Conservation (phyloP, 805 yeast genomes). For the Saturnispora halmiae region DNA sequence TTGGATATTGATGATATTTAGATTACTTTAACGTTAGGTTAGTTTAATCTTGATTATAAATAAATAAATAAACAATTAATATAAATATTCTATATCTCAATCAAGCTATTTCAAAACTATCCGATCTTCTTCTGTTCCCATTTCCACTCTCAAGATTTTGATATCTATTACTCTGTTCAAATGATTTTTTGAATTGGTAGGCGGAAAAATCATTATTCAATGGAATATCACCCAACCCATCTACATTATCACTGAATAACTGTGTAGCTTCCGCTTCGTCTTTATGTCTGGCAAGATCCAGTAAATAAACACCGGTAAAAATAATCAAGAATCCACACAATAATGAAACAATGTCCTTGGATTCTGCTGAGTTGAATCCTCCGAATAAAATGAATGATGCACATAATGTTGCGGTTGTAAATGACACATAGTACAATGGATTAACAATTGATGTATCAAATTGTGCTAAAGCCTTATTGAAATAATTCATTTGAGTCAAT, state of each 20-base stretch:
- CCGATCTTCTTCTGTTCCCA: slow-evolving; percentile 43
- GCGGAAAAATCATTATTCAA: slow-evolving; percentile 75
- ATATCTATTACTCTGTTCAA: slow-evolving; percentile 37
- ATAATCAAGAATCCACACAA: slow-evolving; percentile 80
- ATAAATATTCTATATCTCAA: neutral
- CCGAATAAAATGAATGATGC: slow-evolving; percentile 82
- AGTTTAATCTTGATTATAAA: neutral
- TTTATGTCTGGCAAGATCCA: slow-evolving; percentile 66
- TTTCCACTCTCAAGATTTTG: slow-evolving; percentile 21
- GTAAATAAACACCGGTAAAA: slow-evolving; percentile 76
- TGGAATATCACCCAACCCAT: slow-evolving; percentile 54
- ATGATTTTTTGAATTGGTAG: slow-evolving; percentile 64
- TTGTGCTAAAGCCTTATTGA: slow-evolving; percentile 88
- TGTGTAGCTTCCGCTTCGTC: slow-evolving; percentile 37
- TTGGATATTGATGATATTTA: slow-evolving; percentile 94
- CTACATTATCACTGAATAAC: slow-evolving; percentile 37
- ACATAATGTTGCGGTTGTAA: slow-evolving; percentile 76
- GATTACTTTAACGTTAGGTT: too few relatives aligned
- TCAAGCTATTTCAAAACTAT: slow-evolving; percentile 39
- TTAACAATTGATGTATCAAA: slow-evolving; percentile 89
- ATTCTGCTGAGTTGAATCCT: slow-evolving; percentile 78
- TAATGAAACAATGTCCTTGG: slow-evolving; percentile 71
- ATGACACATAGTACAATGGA: slow-evolving; percentile 83
- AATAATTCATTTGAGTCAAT: slow-evolving; percentile 85
- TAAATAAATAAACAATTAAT: too few relatives aligned